A percentile compares a stretch with the other conserved stretches of the same genome.
Evolutionary conservation across 2,329 filamentous ascomycete genomes (phyloP).

Genomic region (Chrysoporthe puriensis): DNA sequence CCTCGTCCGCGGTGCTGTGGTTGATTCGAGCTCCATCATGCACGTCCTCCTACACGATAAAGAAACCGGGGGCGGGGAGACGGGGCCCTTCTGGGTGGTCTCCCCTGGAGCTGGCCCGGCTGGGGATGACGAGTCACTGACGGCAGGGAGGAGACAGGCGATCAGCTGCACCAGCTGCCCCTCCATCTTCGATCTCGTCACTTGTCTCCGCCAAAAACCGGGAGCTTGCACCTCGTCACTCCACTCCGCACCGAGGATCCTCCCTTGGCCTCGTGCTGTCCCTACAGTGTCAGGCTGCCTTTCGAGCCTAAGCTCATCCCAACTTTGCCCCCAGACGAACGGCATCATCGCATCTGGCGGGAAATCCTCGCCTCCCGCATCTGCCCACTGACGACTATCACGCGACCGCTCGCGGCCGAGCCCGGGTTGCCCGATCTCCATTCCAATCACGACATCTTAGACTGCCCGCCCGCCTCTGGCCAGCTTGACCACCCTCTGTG

Average conservation of each 20-base stretch:
- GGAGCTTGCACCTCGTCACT: conserved; percentile 11
- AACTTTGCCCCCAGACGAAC: neutral
- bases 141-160: neutral
- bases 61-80: no score
- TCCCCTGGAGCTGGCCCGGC: neutral
- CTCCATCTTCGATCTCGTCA: neutral
- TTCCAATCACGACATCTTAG: neutral
- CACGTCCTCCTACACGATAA: neutral
- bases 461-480: neutral
- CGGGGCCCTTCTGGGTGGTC: no score
- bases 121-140: conserved; percentile 3
- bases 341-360: neutral
- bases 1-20: neutral
- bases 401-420: conserved; percentile 13
- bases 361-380: neutral
- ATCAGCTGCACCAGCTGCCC: conserved; percentile 6
- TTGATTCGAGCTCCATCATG: neutral
- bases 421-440: conserved; percentile 7
- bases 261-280: neutral
- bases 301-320: neutral
- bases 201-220: neutral
- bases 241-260: neutral
- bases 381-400: conserved; percentile 12
- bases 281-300: neutral
- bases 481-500: conserved; percentile 9